These are phyloP conservation scores for Diplosphaera chodatii DNA, from an alignment of 139 green algal species.

Conservation along the genomic window DNA sequence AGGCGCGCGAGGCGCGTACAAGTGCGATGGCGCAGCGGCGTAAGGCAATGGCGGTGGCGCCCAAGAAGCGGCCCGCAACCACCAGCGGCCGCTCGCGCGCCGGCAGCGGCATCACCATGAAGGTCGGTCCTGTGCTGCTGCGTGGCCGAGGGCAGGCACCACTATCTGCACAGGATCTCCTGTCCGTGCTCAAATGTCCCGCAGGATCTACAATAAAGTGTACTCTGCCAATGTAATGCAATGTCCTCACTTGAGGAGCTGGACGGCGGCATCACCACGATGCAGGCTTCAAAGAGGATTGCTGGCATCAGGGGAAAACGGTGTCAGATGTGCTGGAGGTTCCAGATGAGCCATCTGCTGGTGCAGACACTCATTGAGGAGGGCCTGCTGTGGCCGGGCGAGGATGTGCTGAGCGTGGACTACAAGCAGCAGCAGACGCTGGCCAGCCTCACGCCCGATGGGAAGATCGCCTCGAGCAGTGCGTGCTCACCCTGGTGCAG, in stretches of 20 bases:
- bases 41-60: neutral
- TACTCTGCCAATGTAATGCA: too few relatives aligned
- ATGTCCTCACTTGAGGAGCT: too few relatives aligned
- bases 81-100: neutral
- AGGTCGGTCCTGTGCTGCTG: slow-evolving; percentile 1
- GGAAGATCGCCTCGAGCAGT: slow-evolving; percentile 43
- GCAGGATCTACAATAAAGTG: too few relatives aligned
- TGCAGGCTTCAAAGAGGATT: too few relatives aligned
- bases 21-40: neutral
- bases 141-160: too few relatives aligned
- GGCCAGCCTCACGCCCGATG: slow-evolving; percentile 50
- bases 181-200: too few relatives aligned
- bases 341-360: too few relatives aligned
- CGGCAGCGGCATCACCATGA: slow-evolving; percentile 48
- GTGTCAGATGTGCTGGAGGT: too few relatives aligned
- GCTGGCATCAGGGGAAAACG: too few relatives aligned
- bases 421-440: slow-evolving; percentile 65
- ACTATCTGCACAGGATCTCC: too few relatives aligned
- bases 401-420: slow-evolving; percentile 61
- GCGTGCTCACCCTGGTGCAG: neutral
- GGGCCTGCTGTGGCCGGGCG: slow-evolving; percentile 54
- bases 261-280: too few relatives aligned
- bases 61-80: neutral
- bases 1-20: neutral
- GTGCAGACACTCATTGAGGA: slow-evolving; percentile 53